Percentiles rank a stretch among this genome's conserved stretches.
Evolutionary conservation across 2,329 filamentous ascomycete genomes (phyloP).

Genomic region (Ceratocystis papillata): DNA sequence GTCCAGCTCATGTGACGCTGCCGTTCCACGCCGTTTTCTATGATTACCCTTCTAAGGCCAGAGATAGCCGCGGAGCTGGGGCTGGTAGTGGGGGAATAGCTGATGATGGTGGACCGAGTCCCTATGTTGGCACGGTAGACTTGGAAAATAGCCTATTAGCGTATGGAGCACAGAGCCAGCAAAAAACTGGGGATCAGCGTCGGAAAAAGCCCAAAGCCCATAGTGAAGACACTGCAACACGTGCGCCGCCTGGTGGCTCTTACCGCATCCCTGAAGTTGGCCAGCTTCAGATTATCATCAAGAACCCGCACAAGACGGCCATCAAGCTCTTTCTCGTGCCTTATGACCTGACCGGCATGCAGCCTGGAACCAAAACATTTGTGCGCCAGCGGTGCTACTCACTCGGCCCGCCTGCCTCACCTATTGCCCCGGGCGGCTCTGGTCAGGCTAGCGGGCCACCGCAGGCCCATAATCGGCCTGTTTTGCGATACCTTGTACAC

Average conservation of each 20-base stretch:
- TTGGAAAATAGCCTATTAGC: constrained; percentile 63
- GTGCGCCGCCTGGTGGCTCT: constrained; percentile 68
- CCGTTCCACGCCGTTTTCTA: constrained; percentile 95
- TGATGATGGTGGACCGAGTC: constrained; percentile 73
- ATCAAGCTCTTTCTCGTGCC: constrained; percentile 92
- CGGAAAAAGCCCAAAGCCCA: background rate
- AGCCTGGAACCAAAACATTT: constrained; percentile 88
- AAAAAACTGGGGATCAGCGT: constrained; percentile 36
- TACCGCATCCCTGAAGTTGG: constrained; percentile 92
- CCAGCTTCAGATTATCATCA: constrained; percentile 92
- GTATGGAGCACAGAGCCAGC: background rate
- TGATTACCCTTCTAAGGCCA: constrained; percentile 50
- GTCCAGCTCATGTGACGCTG: constrained; percentile 80
- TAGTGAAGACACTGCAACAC: constrained; percentile 18
- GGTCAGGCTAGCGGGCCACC: background rate
- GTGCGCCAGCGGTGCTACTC: constrained; percentile 91
- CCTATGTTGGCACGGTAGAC: constrained; percentile 89
- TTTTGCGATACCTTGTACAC: constrained; percentile 81
- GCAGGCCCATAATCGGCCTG: constrained; percentile 42
- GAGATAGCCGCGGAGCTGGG: constrained; percentile 34
- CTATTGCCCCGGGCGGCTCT: constrained; percentile 11
- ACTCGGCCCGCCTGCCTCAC: constrained; percentile 48
- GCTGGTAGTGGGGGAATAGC: background rate
- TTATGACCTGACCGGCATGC: constrained; percentile 87
- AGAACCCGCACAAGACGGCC: constrained; percentile 96